Conservation (phyloP, 2,329 filamentous ascomycete species). For the Fusarium hainanense region DNA sequence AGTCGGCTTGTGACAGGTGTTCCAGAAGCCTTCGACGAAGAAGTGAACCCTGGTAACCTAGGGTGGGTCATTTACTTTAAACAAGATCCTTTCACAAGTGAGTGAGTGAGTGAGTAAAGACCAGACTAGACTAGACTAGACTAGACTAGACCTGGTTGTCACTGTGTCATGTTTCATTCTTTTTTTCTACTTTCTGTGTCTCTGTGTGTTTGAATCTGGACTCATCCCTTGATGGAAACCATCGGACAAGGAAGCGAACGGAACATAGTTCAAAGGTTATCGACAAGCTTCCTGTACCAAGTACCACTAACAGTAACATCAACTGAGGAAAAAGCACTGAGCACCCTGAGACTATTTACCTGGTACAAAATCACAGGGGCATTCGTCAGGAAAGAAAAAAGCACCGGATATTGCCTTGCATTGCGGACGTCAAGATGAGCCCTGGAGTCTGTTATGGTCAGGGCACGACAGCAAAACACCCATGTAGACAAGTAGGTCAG, state of each 20-base stretch:
- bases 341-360: not conserved
- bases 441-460: conserved; percentile 27
- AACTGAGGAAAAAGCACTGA: conserved; percentile 7
- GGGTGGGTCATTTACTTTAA: conserved; percentile 15
- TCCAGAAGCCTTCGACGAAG: conserved; percentile 39
- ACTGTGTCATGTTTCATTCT: conserved; percentile 17
- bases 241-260: not conserved
- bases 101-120: not conserved
- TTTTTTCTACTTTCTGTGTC: not conserved
- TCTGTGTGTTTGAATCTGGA: not conserved
- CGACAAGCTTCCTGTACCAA: not conserved
- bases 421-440: conserved; percentile 42
- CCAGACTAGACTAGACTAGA: not conserved
- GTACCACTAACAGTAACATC: not conserved
- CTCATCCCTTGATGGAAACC: conserved; percentile 11
- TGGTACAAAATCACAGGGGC: conserved; percentile 6
- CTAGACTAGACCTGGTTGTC: not conserved
- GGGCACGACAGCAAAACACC: conserved; percentile 8
- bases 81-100: conserved; percentile 8
- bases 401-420: conserved; percentile 18
- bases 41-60: conserved; percentile 2
- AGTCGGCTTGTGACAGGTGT: conserved; percentile 31
- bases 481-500: conserved; percentile 12
- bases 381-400: conserved; percentile 1
- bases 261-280: not conserved